Percentiles rank a stretch among this genome's conserved stretches.
Conservation (phyloP, 2,329 filamentous ascomycete genomes). For the Conoideocrella luteorostrata region DNA sequence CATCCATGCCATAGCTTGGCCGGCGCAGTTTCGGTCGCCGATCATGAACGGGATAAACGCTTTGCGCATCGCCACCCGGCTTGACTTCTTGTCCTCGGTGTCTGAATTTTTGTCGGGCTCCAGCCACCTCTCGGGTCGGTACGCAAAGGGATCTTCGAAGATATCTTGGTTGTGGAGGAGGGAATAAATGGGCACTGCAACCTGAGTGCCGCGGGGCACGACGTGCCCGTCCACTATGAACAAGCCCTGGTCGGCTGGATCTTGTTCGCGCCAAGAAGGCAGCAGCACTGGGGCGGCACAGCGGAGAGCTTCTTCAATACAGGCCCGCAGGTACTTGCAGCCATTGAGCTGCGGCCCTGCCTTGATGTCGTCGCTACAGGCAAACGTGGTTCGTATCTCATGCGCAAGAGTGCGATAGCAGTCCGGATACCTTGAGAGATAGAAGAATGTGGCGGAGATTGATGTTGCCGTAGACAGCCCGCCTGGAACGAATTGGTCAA, state of each 20-base stretch:
- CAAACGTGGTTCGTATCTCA: slow-evolving; percentile 26
- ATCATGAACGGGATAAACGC: background rate
- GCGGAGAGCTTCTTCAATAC: too few relatives aligned
- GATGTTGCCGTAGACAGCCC: slow-evolving; percentile 24
- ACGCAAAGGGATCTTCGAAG: slow-evolving; percentile 3
- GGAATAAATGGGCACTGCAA: slow-evolving; percentile 2
- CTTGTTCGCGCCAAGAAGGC: slow-evolving; percentile 6
- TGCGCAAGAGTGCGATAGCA: slow-evolving; percentile 22
- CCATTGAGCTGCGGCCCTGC: slow-evolving; percentile 22
- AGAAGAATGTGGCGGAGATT: slow-evolving; percentile 31
- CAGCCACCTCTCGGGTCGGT: slow-evolving; percentile 9
- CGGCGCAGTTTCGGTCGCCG: background rate
- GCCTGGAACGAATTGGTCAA: too few relatives aligned
- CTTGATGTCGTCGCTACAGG: slow-evolving; percentile 26
- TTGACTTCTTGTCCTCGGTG: background rate
- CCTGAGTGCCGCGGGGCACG: slow-evolving; percentile 2
- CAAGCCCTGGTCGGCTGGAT: background rate
- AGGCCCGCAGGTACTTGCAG: slow-evolving; percentile 33
- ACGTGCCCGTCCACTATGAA: slow-evolving; percentile 8
- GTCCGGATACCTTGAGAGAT: slow-evolving; percentile 27
- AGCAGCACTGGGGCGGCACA: slow-evolving; percentile 1
- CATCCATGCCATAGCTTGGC: background rate
- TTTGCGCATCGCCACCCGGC: background rate
- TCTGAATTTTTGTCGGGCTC: background rate
- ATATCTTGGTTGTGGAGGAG: slow-evolving; percentile 7